Base-by-base conservation (phyloP, 139 green algal genomes). In the Monoraphidium neglectum region DNA sequence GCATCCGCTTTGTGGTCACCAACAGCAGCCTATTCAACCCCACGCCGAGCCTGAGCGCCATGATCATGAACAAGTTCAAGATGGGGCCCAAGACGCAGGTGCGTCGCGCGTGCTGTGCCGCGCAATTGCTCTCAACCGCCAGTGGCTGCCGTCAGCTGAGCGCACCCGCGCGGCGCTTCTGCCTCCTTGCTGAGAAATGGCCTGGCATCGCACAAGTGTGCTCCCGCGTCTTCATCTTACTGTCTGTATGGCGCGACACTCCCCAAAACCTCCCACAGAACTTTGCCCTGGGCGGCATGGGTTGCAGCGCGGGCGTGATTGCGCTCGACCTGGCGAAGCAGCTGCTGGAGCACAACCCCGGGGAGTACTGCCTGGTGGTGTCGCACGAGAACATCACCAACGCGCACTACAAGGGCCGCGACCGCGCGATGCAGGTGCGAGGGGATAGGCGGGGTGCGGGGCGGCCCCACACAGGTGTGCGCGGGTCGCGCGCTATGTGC, bases 321-420 rank as follows among this genome's bases (percentile, higher is more conserved):
- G 78, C 93, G 0, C 68, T 97, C 28, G 87, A 87, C 59, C 86
- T 97, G 24, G 93, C 93, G 3, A 70, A 77, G 46, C 80, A 86
- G 47, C 47, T 84, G 68, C 77, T 87, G 18, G 60, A 83, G 64
- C 84, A 92, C 62, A 87, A 93, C 82, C 88, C 90, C 30, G 85
- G 81, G 68, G 83, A 82, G 33, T 86, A 87, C 43, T 89, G 88
- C 2, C 79, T 99, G 32, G 95, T 99, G 3, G 87, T 99, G 16
- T 92, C 77, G 64, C 99, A 95, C 0, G 95, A 99, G 85, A 99
- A 99, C 89, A 98, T 99, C 84, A 99, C 95, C n/a, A 87, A 92
- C 63, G 94, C 96, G 62, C 96, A 86, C 36, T 91, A 98, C 83
- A 88, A 89, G 68, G 94, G 94, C 66, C 93, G 93, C 67, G 84